Conservation (phyloP, 2,329 filamentous ascomycete species). For the Trichoderma koningiopsis region DNA sequence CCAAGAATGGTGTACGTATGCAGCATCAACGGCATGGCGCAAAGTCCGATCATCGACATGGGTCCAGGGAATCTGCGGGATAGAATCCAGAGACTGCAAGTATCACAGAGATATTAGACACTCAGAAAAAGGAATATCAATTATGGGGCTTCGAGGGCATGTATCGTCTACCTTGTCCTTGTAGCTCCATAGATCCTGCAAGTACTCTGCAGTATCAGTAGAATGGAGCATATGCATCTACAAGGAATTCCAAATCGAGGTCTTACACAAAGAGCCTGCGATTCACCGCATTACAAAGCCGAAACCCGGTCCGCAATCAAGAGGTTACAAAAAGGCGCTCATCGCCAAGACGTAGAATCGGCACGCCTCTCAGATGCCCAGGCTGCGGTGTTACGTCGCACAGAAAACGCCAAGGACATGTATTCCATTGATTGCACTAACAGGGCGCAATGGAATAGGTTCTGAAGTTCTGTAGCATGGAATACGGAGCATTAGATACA, state of each 20-base stretch:
- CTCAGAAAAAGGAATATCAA: background rate
- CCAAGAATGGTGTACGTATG: background rate
- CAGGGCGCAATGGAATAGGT: background rate
- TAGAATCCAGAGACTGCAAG: background rate
- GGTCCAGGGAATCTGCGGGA: background rate
- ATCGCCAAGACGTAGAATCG: constrained; percentile 1
- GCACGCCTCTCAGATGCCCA: background rate
- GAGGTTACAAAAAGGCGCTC: background rate
- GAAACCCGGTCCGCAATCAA: background rate
- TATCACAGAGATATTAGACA: background rate
- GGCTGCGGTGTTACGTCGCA: background rate
- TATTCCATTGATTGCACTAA: background rate
- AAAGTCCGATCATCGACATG: constrained; percentile 6
- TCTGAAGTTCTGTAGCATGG: background rate
- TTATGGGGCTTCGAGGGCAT: background rate
- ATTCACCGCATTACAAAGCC: background rate
- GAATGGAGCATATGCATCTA: background rate
- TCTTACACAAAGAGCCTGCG: background rate
- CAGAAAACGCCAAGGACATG: background rate
- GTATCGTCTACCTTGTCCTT: background rate
- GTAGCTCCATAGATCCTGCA: background rate
- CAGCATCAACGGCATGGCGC: constrained; percentile 5
- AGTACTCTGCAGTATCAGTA: background rate
- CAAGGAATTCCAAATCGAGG: background rate
- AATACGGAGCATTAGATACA: background rate